Conservation (phyloP, 148 eudicot species). For the Talinum fruticosum region DNA sequence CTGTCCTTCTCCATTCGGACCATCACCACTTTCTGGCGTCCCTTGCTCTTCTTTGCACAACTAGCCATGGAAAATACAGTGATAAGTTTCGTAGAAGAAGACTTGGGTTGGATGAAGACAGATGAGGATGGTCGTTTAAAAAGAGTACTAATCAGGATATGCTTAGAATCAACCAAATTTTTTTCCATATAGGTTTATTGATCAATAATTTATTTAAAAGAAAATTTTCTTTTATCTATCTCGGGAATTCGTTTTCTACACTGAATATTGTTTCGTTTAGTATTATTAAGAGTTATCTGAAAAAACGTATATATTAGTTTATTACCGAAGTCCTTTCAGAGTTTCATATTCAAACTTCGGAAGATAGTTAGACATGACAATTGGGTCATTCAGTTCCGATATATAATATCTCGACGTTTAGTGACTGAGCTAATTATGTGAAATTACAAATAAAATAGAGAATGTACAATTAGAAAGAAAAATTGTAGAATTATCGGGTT, state of each 20-base stretch:
- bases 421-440: too few relatives aligned
- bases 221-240: background rate
- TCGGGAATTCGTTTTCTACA: background rate
- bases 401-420: too few relatives aligned
- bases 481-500: too few relatives aligned
- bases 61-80: background rate
- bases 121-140: background rate
- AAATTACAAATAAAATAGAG: background rate
- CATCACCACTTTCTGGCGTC: slow-evolving; percentile 31
- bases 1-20: slow-evolving; percentile 32
- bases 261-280: too few relatives aligned
- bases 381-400: too few relatives aligned
- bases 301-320: background rate
- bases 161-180: slow-evolving; percentile 14
- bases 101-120: slow-evolving; percentile 20
- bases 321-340: too few relatives aligned
- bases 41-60: slow-evolving; percentile 9
- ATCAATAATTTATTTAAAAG: background rate
- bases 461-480: too few relatives aligned
- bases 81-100: slow-evolving; percentile 2
- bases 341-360: too few relatives aligned
- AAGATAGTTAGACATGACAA: too few relatives aligned
- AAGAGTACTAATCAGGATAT: background rate
- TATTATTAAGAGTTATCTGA: background rate
- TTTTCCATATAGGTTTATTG: slow-evolving; percentile 12